Conservation (phyloP, 192 early-diverging fungal genomes). For the Linnemannia exigua region DNA sequence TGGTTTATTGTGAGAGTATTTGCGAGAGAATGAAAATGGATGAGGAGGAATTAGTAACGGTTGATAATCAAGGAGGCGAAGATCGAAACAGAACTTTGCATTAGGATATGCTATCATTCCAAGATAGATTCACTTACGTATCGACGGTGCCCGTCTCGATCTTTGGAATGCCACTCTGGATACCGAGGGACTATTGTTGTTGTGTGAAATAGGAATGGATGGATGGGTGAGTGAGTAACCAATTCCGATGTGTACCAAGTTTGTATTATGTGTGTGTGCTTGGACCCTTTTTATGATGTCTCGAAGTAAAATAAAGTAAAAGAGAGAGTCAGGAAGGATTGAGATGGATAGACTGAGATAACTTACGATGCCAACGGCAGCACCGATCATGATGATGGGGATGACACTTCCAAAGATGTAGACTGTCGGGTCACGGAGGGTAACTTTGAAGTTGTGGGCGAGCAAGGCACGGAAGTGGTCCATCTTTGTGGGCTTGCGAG, state of each 20-base stretch:
- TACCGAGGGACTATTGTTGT: conserved; percentile 30
- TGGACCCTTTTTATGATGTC: not conserved
- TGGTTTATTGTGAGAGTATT: no score
- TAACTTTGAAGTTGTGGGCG: conserved; percentile 38
- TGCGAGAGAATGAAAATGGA: no score
- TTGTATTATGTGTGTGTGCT: not conserved
- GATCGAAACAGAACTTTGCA: not conserved
- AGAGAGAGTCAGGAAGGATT: not conserved
- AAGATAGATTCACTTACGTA: conserved; percentile 20
- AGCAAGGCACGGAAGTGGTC: conserved; percentile 46
- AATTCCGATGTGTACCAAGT: conserved; percentile 23
- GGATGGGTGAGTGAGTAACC: not conserved
- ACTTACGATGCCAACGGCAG: conserved; percentile 58
- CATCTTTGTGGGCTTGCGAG: conserved; percentile 35
- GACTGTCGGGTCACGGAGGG: conserved; percentile 25
- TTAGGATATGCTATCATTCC: not conserved
- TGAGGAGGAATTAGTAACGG: not conserved
- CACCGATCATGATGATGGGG: conserved; percentile 43
- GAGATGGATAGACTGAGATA: not conserved
- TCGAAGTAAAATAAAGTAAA: not conserved
- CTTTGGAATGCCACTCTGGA: conserved; percentile 50
- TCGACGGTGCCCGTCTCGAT: conserved; percentile 34
- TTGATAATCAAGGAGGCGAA: not conserved
- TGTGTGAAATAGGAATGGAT: not conserved
- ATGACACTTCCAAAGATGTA: conserved; percentile 41